Conservation (phyloP, 129 eudicot species). For the Flaveria ramosissima region DNA sequence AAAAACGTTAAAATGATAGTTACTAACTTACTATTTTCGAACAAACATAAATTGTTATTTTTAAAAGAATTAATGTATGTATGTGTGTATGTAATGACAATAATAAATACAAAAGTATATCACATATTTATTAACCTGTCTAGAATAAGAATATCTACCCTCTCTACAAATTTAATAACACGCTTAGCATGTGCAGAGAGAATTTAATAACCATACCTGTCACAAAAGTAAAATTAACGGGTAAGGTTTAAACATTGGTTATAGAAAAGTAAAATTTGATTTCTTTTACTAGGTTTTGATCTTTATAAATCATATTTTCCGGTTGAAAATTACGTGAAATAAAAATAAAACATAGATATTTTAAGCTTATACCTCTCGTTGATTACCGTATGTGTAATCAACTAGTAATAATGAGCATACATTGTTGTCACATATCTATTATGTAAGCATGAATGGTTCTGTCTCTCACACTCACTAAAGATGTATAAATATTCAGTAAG, state of each 20-base stretch:
- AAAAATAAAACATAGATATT: too few species aligned
- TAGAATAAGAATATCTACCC: slow-evolving; percentile 43
- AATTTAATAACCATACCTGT: slow-evolving; percentile 28
- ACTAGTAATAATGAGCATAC: too few species aligned
- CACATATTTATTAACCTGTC: slow-evolving; percentile 29
- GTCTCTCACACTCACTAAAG: too few species aligned
- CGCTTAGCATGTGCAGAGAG: slow-evolving; percentile 33
- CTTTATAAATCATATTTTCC: neutral
- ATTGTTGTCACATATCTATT: too few species aligned
- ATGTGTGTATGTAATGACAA: slow-evolving; percentile 28
- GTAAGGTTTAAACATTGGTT: neutral
- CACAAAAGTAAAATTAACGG: neutral
- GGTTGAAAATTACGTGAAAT: neutral
- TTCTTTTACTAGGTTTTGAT: neutral
- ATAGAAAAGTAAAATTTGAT: neutral
- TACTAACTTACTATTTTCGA: slow-evolving; percentile 28
- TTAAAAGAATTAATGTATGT: slow-evolving; percentile 31
- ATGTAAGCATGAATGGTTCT: too few species aligned
- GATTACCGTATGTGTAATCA: too few species aligned
- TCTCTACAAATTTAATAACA: slow-evolving; percentile 39
- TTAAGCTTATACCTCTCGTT: too few species aligned
- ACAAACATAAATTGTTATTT: slow-evolving; percentile 35
- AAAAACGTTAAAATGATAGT: slow-evolving; percentile 7
- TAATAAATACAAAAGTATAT: slow-evolving; percentile 33
- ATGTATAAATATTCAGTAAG: too few species aligned